Evolutionary conservation across 306 rosid species (phyloP), one percentile per base, ranked within the genome.

Genomic region (Pachyrhizus erosus): DNA sequence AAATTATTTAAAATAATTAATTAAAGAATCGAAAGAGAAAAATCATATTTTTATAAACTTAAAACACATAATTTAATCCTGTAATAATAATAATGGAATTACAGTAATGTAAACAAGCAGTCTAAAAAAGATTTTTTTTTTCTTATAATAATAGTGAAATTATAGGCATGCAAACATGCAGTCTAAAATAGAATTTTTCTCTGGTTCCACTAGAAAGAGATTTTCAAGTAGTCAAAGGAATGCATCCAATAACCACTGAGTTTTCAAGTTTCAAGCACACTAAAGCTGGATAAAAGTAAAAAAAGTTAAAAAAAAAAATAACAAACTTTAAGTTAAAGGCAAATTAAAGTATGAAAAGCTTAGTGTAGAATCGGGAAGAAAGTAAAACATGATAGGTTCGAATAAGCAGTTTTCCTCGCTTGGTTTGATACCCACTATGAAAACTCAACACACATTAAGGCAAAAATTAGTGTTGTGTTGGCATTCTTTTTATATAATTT

Each of bases 331-430:
- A 69, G 60, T 26, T 46, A 70, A 70, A 73, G 65, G 33, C 34
- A 33, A 33, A 42, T 11, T 18, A 74, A 74, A 75, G 79, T 43
- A 54, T 39, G 68, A 37, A 54, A 75, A 57, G 67, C 67, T 20
- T 12, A 11, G 12, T 54, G 68, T 20, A 54, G 68, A 75, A 37
- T 75, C 24, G 27, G 48, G 15, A 46, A 46, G 17, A 71, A 71
- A 71, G 76, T 7, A 45, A 46, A 24, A 15, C 42, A 15, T 14
- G 10, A 46, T 45, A 14, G 7, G 18, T 37, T 18, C 27, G 23
- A 66, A 66, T 34, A 15, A 31, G 9, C 21, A 39, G 43, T 27
- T 29, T 60, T 60, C 9, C 67, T 39, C 17, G 9, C 51, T 6
- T n/a, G 73, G 51, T 67, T 68, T 68, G 73, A 40, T 18, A 39